These are phyloP conservation scores for Debaryomyces hansenii DNA, from an alignment of 805 yeast species.

Conservation along the genomic window DNA sequence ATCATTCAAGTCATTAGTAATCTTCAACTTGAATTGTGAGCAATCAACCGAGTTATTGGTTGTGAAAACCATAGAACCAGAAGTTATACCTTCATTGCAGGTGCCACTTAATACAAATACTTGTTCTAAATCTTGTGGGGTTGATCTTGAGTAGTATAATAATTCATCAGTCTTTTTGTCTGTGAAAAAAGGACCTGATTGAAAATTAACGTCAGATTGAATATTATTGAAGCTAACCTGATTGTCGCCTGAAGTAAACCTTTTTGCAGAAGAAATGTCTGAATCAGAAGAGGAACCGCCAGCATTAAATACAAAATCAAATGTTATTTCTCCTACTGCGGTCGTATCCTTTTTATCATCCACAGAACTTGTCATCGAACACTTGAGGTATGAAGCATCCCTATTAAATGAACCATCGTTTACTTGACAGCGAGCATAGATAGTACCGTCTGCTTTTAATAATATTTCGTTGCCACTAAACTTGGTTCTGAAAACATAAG, in stretches of 20 bases:
- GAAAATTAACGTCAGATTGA: slow-evolving; percentile 7
- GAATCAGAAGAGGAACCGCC: slow-evolving; percentile 15
- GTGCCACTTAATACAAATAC: slow-evolving; percentile 12
- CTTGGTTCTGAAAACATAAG: slow-evolving; percentile 15
- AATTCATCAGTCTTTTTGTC: slow-evolving; percentile 4
- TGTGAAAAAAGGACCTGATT: slow-evolving; percentile 12
- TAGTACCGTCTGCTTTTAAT: slow-evolving; percentile 9
- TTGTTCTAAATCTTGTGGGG: slow-evolving; percentile 14
- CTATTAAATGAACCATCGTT: slow-evolving; percentile 10
- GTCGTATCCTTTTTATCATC: background rate
- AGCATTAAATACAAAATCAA: slow-evolving; percentile 17
- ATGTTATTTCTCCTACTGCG: slow-evolving; percentile 11
- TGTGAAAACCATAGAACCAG: slow-evolving; percentile 11
- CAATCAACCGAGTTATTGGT: slow-evolving; percentile 13
- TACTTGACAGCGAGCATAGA: slow-evolving; percentile 11
- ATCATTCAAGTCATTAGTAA: slow-evolving; percentile 11
- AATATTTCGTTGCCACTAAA: slow-evolving; percentile 6
- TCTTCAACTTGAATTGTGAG: slow-evolving; percentile 7
- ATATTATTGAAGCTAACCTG: slow-evolving; percentile 12
- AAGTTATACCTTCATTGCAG: slow-evolving; percentile 12
- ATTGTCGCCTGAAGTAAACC: slow-evolving; percentile 5
- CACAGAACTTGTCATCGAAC: slow-evolving; percentile 7
- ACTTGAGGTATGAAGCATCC: slow-evolving; percentile 6
- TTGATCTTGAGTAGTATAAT: slow-evolving; percentile 13
- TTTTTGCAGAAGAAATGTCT: slow-evolving; percentile 12